A percentile compares a stretch with the other conserved stretches of the same genome.
These are phyloP conservation scores for Hylodesmum podocarpum DNA, from an alignment of 306 rosid genomes.

Conservation along the genomic window DNA sequence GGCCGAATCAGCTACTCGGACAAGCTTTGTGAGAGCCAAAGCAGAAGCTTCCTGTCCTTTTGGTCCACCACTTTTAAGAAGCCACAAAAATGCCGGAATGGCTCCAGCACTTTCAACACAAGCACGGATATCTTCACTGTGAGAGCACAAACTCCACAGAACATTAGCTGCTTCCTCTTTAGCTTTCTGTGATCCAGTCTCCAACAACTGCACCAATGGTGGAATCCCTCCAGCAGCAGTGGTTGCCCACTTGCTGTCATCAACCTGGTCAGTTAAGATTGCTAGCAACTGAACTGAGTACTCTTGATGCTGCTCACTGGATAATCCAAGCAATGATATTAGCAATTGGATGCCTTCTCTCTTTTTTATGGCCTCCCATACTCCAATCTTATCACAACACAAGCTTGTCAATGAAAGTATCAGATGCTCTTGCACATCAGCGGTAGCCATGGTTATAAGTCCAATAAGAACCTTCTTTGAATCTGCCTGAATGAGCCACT, in stretches of 20 bases:
- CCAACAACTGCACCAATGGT: constrained; percentile 88
- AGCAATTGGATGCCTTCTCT: constrained; percentile 96
- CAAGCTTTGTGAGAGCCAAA: constrained; percentile 83
- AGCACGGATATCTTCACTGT: constrained; percentile 96
- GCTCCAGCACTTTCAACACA: constrained; percentile 53
- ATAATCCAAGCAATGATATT: constrained; percentile 77
- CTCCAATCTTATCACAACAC: constrained; percentile 70
- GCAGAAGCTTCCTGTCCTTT: constrained; percentile 95
- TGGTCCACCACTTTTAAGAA: constrained; percentile 78
- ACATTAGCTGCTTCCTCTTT: constrained; percentile 94
- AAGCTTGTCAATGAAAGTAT: constrained; percentile 75
- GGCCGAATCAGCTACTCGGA: constrained; percentile 82
- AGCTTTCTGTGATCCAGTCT: constrained; percentile 90
- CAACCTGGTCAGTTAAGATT: constrained; percentile 80
- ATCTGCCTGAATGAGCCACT: constrained; percentile 69
- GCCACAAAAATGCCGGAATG: constrained; percentile 81
- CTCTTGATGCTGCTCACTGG: constrained; percentile 98
- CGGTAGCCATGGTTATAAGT: constrained; percentile 80
- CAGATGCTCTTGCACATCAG: constrained; percentile 78
- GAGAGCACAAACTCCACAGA: constrained; percentile 90
- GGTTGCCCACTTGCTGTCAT: constrained; percentile 99
- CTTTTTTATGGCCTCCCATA: constrained; percentile 89
- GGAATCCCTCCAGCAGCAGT: constrained; percentile 99
- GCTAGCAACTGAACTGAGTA: constrained; percentile 85
- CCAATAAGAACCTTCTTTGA: constrained; percentile 87